These are phyloP conservation scores for Sporothrix humicola DNA, from an alignment of 2,329 filamentous ascomycete species.

Conservation along the genomic window DNA sequence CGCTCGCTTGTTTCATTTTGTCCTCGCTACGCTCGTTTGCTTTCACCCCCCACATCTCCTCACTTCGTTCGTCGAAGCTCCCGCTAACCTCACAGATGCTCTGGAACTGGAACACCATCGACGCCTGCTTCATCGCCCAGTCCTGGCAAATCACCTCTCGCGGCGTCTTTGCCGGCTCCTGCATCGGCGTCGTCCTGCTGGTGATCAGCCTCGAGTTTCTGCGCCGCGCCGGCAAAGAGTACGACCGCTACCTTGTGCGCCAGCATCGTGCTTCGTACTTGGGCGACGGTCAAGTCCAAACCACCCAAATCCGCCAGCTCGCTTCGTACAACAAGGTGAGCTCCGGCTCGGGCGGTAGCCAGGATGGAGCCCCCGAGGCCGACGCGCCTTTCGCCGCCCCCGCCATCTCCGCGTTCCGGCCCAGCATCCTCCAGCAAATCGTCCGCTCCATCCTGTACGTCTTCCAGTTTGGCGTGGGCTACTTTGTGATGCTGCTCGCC, in stretches of 20 bases:
- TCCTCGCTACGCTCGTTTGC: not conserved
- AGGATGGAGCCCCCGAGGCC: too few relatives aligned
- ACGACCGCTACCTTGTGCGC: conserved; percentile 68
- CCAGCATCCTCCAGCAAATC: conserved; percentile 68
- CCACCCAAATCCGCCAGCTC: too few relatives aligned
- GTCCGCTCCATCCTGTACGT: conserved; percentile 71
- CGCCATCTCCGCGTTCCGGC: conserved; percentile 50
- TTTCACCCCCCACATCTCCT: too few relatives aligned
- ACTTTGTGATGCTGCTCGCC: conserved; percentile 76
- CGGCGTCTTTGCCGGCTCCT: conserved; percentile 78
- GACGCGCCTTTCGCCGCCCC: not conserved
- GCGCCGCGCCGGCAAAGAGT: conserved; percentile 73
- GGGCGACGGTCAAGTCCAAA: not conserved
- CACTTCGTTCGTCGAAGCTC: too few relatives aligned
- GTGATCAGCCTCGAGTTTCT: conserved; percentile 74
- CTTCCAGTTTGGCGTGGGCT: conserved; percentile 74
- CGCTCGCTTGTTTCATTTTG: not conserved
- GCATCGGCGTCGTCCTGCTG: conserved; percentile 77
- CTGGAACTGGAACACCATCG: conserved; percentile 78
- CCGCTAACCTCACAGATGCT: conserved; percentile 59
- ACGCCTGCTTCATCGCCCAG: conserved; percentile 72
- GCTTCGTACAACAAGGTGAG: not conserved
- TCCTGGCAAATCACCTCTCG: conserved; percentile 72
- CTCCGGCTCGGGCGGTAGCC: not conserved
- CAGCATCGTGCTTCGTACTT: conserved; percentile 47